A percentile compares a stretch with the other conserved stretches of the same genome.
Evolutionary conservation across 2,329 filamentous ascomycete species (phyloP).

Genomic region (Paecilomyces variotii): DNA sequence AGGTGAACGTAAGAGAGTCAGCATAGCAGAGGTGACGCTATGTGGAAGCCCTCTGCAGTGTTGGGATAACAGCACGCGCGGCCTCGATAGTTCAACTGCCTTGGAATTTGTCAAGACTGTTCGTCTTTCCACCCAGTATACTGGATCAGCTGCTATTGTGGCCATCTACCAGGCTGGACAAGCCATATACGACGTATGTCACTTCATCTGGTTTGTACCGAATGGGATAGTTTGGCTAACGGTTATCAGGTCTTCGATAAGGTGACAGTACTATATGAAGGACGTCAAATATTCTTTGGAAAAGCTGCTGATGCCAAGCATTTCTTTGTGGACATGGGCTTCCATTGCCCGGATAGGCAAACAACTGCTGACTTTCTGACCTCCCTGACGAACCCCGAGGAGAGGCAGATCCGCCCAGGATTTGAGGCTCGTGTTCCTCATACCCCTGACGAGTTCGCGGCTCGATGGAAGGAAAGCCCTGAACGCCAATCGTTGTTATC

Average conservation of each 20-base stretch:
- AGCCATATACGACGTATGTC: slow-evolving; percentile 37
- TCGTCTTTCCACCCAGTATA: slow-evolving; percentile 42
- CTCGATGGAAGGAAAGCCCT: slow-evolving; percentile 47
- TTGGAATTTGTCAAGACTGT: slow-evolving; percentile 50
- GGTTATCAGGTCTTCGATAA: slow-evolving; percentile 56
- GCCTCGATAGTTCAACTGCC: slow-evolving; percentile 48
- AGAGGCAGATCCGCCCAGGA: slow-evolving; percentile 50
- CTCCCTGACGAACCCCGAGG: slow-evolving; percentile 57
- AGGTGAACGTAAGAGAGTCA: slow-evolving; percentile 54
- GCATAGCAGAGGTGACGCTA: slow-evolving; percentile 45
- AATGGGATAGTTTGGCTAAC: background rate
- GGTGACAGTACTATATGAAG: slow-evolving; percentile 64
- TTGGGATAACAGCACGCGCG: slow-evolving; percentile 45
- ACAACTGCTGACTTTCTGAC: slow-evolving; percentile 68
- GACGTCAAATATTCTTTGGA: slow-evolving; percentile 70
- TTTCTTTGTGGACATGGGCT: slow-evolving; percentile 65
- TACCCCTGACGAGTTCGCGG: slow-evolving; percentile 61
- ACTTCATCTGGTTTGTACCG: background rate
- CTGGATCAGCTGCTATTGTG: slow-evolving; percentile 43
- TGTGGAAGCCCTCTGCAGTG: background rate
- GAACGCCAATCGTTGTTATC: slow-evolving; percentile 35
- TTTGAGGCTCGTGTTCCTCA: slow-evolving; percentile 58
- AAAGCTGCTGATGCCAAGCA: slow-evolving; percentile 50
- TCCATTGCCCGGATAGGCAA: slow-evolving; percentile 59
- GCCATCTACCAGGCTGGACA: slow-evolving; percentile 49